Evolutionary conservation across 805 yeast genomes (phyloP), one percentile per base, ranked within the genome.

Genomic region (Kluyveromyces aestuarii): DNA sequence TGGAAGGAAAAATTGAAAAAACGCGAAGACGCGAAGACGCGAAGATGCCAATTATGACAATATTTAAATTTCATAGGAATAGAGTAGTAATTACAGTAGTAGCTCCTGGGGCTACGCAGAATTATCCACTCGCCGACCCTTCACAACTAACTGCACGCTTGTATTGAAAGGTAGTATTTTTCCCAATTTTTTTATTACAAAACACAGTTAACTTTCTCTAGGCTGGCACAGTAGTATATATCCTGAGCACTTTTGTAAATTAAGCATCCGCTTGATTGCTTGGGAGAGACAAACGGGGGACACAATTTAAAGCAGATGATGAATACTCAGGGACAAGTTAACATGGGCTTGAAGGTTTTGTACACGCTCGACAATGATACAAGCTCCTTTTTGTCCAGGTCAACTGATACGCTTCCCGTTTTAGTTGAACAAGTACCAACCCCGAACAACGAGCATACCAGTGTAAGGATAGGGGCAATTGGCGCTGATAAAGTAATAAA

Each of bases 261-360:
- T 5, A 8, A 10, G 35, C 4, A 4, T 21, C 25, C 25, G 25
- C 6, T 21, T 21, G 6, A 30, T 10, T 30, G 14, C 4, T 30
- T 30, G 11, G 4, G 4, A 13, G 35, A 5, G 35, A 30, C 4
- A 5, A 30, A 5, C 14, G 14, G 14, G 35, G 14, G 4, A 8
- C 14, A n/a, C 35, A 13, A 30, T 2, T 30, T 5, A 10, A 13
- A 30, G 4, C 35, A 30, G 11, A 30, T 30, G 7, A 43, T 43
- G 45, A 43, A 27, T 25, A 38, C 14, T 4, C 45, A 43, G 18
- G 45, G 36, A 19, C 45, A 33, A 38, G 45, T 43, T 27, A 33
- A 43, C 36, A 63, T 68, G 65, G 53, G 67, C 45, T 51, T 70
- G 53, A 63, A 64, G 55, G 56, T 69, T 47, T 53, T 68, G 50